Evolutionary conservation across 1,284 basidiomycete species (phyloP).

Genomic region (Apiotrichum porosum): DNA sequence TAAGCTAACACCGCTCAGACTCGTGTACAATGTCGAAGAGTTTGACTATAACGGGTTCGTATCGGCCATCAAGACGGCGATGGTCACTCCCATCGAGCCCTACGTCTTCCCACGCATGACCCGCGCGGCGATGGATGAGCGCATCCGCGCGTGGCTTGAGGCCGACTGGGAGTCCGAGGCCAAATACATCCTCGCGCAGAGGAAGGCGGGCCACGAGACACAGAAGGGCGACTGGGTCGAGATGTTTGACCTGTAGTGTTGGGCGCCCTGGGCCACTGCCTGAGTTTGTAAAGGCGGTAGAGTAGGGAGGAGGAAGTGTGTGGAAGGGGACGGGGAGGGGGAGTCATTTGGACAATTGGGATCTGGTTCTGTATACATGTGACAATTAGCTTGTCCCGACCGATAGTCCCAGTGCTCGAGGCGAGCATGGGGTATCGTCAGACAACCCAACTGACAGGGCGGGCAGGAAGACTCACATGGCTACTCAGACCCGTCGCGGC

Average conservation of each 20-base stretch:
- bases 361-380: no score
- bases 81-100: constrained; percentile 18
- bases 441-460: no score
- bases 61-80: constrained; percentile 16
- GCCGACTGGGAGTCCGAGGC: constrained; percentile 17
- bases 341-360: no score
- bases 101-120: constrained; percentile 12
- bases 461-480: no score
- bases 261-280: no score
- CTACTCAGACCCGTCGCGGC: no score
- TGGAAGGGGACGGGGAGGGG: no score
- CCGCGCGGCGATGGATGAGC: constrained; percentile 12
- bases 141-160: constrained; percentile 17
- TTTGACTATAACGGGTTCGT: constrained; percentile 21
- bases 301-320: no score
- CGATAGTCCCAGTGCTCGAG: no score
- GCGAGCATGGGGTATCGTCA: no score
- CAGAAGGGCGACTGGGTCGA: not conserved
- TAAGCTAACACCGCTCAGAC: not conserved
- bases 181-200: constrained; percentile 5
- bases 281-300: no score
- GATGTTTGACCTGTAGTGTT: constrained; percentile 12
- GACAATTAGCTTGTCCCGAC: no score
- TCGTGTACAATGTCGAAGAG: constrained; percentile 25
- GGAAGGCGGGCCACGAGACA: constrained; percentile 5